Base-by-base conservation (phyloP, 371 early-diverging fungal species). In the Mucor sp. region DNA sequence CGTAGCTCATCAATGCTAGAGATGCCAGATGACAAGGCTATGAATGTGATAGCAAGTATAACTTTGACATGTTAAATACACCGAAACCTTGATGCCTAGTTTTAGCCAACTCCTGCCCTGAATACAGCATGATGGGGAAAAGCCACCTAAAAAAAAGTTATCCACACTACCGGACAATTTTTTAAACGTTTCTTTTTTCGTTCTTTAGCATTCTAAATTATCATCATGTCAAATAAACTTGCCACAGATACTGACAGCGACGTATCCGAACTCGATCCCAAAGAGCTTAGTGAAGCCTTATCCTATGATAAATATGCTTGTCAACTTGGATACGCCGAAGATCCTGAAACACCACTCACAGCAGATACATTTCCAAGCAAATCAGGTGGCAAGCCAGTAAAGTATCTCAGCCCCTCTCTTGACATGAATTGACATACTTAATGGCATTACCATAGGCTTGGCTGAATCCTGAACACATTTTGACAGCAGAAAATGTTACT, bases 351-450 rank as follows among this genome's bases (percentile, higher is more conserved):
- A 37, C 90, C 87, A 35, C 81, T 90, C 61, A 80, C 78, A n/a
- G 80, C 83, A 17, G 88, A 90, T 25, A 70, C 71, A 19, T 94
- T 95, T 75, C 93, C 93, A 14, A 93, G 90, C 80, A 95, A 96
- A 78, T 85, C 95, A 66, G 97, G 97, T 63, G 96, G 97, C 41
- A 77, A 82, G 53, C 96, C 97, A 23, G 93, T 93, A 90, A 37
- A 65, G 85, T 70, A 23, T 25, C 48, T 1, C 1, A 25, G n/a
- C 17, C 15, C 33, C 7, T 32, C 6, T 47, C 6, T 35, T 23
- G 11, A 17, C 15, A 30, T 17, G 11, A n/a, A 15, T 61, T 43
- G 23, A 17, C 5, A 27, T 30, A 47, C 9, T 25, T 58, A 53
- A 37, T 37, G 12, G 14, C 14, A 14, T 12, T 5, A 44, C 27